Base-by-base conservation (phyloP, 495 filamentous ascomycete species). In the Daldinia bambusicola region DNA sequence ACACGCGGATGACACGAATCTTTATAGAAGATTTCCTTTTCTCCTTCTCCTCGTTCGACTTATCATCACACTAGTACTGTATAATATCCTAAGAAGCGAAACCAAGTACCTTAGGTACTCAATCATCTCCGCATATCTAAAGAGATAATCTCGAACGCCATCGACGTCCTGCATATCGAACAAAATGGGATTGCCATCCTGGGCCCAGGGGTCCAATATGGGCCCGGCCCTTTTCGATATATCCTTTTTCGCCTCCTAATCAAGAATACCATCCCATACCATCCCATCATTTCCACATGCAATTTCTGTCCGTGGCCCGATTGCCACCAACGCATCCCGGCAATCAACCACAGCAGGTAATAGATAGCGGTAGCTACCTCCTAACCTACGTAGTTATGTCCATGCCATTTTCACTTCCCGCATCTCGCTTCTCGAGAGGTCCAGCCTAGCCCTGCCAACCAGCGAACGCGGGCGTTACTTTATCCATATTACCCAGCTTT, bases 401-500 rank as follows among this genome's bases (percentile, higher is more conserved):
- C 26, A 1, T 26, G 26, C 26, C 26, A 26, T 26, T 26, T 26
- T 3, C 26, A n/a, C n/a, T n/a, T n/a, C n/a, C n/a, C n/a, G n/a
- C n/a, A n/a, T n/a, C n/a, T n/a, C n/a, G n/a, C n/a, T n/a, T n/a
- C 26, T 26, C 26, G 26, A 26, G 26, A n/a, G 26, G 26, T 67
- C 53, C 55, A 30, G 51, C 43, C 34, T 38, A 50, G 36, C 20
- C 37, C 37, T 26, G 10, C 32, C 16, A 60, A 40, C 43, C 41
- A 55, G 31, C 45, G 43, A 18, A 30, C 59, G 45, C 7, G 50
- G 48, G 55, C 43, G 63, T 40, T 7, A 18, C 45, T 72, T 72
- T 72, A 72, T 20, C 70, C 70, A 72, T 72, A 72, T 72, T 72
- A 72, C 65, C 65, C 65, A 65, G 60, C 16, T 63, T 45, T n/a